Evolutionary conservation across 495 filamentous ascomycete species (phyloP).

Genomic region (Podospora pseudoanserina): DNA sequence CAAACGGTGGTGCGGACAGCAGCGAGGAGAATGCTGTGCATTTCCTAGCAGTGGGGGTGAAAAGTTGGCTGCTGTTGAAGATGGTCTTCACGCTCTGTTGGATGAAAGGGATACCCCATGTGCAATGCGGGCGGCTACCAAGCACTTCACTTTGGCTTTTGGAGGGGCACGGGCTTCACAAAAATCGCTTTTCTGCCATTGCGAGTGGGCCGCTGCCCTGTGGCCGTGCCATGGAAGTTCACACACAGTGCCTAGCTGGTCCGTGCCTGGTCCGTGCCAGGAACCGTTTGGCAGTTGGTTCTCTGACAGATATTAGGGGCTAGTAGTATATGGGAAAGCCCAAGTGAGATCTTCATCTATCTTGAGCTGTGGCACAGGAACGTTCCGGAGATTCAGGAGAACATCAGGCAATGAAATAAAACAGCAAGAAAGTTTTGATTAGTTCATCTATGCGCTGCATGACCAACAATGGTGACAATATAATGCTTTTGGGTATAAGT

Average conservation of each 20-base stretch:
- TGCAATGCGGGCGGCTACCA: neutral
- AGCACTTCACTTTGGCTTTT: neutral
- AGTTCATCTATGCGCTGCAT: neutral
- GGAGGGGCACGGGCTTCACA: neutral
- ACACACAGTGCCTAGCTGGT: too few species aligned
- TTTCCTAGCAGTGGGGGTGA: neutral
- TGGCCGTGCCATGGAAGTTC: neutral
- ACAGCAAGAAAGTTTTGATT: neutral
- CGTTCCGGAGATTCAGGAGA: too few species aligned
- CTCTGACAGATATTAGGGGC: too few species aligned
- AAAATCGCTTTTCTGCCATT: neutral
- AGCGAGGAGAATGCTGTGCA: neutral
- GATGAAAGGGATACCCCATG: neutral
- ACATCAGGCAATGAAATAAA: neutral
- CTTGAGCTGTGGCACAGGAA: too few species aligned
- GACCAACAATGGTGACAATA: neutral
- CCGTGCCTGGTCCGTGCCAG: too few species aligned
- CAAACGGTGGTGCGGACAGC: neutral
- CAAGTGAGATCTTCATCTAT: too few species aligned
- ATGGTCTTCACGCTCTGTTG: neutral
- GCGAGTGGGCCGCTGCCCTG: neutral
- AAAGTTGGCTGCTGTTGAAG: neutral
- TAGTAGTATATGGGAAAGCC: too few species aligned
- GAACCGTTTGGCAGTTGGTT: too few species aligned
- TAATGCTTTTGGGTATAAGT: constrained; percentile 1